Evolutionary conservation across 2,329 filamentous ascomycete species (phyloP).

Genomic region (Fusarium nanum): DNA sequence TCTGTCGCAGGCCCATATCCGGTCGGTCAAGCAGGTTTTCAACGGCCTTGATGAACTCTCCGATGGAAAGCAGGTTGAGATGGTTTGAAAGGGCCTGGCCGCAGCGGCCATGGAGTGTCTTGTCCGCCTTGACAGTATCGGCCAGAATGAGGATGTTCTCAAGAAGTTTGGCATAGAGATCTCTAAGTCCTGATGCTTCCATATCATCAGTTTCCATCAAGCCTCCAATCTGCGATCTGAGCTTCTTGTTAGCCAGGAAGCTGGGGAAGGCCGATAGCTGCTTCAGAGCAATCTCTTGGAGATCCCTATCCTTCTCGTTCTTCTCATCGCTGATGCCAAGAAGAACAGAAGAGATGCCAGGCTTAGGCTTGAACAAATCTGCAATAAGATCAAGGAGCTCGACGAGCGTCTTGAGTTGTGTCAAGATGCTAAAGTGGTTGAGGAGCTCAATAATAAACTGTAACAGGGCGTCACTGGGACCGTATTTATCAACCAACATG

Average conservation of each 20-base stretch:
- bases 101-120: conserved; percentile 67
- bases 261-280: conserved; percentile 68
- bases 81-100: conserved; percentile 81
- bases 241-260: conserved; percentile 67
- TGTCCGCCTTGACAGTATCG: conserved; percentile 69
- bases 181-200: conserved; percentile 72
- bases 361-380: conserved; percentile 81
- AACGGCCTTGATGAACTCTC: conserved; percentile 89
- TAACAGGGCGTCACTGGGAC: conserved; percentile 77
- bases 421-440: conserved; percentile 75
- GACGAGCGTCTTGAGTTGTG: conserved; percentile 82
- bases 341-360: conserved; percentile 76
- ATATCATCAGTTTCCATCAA: conserved; percentile 72
- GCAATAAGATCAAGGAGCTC: conserved; percentile 80
- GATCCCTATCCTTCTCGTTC: conserved; percentile 62
- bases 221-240: conserved; percentile 66
- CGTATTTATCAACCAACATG: conserved; percentile 91
- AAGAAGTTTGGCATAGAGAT: conserved; percentile 75
- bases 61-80: conserved; percentile 85
- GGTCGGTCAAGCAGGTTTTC: conserved; percentile 82
- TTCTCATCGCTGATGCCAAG: conserved; percentile 67
- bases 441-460: conserved; percentile 82
- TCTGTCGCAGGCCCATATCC: conserved; percentile 79
- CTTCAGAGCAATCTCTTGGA: conserved; percentile 63
- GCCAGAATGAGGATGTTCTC: conserved; percentile 74